Conservation (phyloP, 768 basidiomycete genomes). For the Termitomyces sp. region DNA sequence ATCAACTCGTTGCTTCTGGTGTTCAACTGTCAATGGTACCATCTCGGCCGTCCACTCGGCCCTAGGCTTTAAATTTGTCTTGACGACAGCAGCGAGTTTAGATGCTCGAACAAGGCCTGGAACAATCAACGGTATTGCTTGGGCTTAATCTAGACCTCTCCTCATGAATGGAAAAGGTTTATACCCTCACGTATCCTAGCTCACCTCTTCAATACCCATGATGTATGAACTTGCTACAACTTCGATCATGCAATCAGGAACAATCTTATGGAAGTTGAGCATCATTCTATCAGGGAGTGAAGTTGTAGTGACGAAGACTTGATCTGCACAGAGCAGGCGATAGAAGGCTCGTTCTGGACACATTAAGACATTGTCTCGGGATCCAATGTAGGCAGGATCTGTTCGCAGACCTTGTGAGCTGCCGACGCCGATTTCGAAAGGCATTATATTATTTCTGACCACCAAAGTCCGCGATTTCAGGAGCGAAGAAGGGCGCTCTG, state of each 20-base stretch:
- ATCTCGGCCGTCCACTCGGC: conserved; percentile 13
- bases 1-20: conserved; percentile 39
- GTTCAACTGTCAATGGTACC: conserved; percentile 38
- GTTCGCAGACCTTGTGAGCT: neutral
- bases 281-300: neutral
- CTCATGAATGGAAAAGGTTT: neutral
- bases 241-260: neutral
- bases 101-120: neutral
- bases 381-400: too few relatives aligned
- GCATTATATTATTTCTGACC: neutral
- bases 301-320: neutral
- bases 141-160: neutral
- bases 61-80: neutral
- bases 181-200: neutral
- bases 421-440: neutral
- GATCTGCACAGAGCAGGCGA: neutral
- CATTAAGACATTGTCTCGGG: too few relatives aligned
- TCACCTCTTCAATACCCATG: neutral
- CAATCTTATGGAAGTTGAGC: neutral
- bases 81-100: neutral
- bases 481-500: neutral
- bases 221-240: neutral
- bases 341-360: too few relatives aligned
- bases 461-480: neutral
- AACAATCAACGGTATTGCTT: neutral